phyloP scores from a whole-genome alignment of 805 yeast species.

The Sugiyamaella americana region DNA sequence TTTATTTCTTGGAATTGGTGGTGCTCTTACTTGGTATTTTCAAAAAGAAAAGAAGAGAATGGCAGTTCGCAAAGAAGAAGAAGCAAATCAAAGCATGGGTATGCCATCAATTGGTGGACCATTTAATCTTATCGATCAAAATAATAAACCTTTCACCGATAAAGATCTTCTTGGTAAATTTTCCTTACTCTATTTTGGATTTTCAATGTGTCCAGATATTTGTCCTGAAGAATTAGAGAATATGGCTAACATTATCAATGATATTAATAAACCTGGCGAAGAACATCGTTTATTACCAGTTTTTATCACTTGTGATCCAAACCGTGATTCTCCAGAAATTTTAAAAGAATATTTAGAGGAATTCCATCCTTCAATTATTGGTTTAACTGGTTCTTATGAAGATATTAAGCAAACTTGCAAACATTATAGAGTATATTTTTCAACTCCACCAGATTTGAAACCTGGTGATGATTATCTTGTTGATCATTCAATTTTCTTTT shows the following conservation, averaged over 20 bases:
- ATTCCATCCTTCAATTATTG: slow-evolving; percentile 84
- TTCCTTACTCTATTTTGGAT: slow-evolving; percentile 88
- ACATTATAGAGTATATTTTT: slow-evolving; percentile 87
- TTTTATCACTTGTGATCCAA: slow-evolving; percentile 96
- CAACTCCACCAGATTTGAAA: slow-evolving; percentile 91
- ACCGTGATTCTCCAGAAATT: slow-evolving; percentile 84
- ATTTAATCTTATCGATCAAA: slow-evolving; percentile 62
- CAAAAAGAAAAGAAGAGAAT: slow-evolving; percentile 69
- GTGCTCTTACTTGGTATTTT: slow-evolving; percentile 65
- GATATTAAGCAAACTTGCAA: slow-evolving; percentile 81
- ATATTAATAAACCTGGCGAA: slow-evolving; percentile 45
- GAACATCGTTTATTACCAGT: slow-evolving; percentile 58
- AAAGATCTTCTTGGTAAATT: slow-evolving; percentile 72
- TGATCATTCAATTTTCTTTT: slow-evolving; percentile 95
- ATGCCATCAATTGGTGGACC: slow-evolving; percentile 92
- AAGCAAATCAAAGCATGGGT: slow-evolving; percentile 81
- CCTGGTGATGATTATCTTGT: slow-evolving; percentile 96
- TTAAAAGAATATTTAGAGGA: slow-evolving; percentile 76
- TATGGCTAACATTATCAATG: slow-evolving; percentile 63
- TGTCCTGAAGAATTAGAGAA: slow-evolving; percentile 98
- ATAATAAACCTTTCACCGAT: slow-evolving; percentile 71
- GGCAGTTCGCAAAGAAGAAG: slow-evolving; percentile 70
- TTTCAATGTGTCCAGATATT: slow-evolving; percentile 96
- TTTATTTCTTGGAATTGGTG: slow-evolving; percentile 63
- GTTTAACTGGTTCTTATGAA: slow-evolving; percentile 87